Evolutionary conservation across 352 stramenopile species (phyloP), one percentile per base, ranked within the genome.

Genomic region (Globisporangium orthogonon): DNA sequence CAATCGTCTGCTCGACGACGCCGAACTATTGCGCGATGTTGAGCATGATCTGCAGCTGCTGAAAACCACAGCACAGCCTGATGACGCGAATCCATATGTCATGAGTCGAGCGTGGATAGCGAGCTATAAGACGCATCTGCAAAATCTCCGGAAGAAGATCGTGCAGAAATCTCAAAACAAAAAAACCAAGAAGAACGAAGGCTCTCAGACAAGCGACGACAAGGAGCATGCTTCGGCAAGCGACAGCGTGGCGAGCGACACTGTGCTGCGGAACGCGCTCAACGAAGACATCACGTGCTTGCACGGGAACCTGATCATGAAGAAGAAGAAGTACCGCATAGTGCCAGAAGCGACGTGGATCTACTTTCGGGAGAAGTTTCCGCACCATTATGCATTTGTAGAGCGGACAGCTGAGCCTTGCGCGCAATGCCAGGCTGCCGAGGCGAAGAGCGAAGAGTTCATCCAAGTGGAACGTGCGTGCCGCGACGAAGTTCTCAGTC

Each of bases 281-380:
- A 94, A 94, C 50, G 65, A 83, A 58, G 84, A 94, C 57, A 86
- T 94, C n/a, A 73, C 57, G 2, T 94, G 83, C 37, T 47, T 62
- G 0, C 83, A 94, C 49, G 81, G 78, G 15, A 80, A 89, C 18
- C 56, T 91, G 33, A 75, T 61, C 17, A 60, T 89, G 10, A 69
- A 89, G 55, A 89, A 87, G 61, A 83, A 83, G 52, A 77, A 77
- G 33, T 89, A 87, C 56, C 76, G 78, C 2, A 44, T 62, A 0
- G 69, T 94, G 29, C 58, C 77, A 4, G 43, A 71, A 0, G 61
- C 76, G 18, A 78, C 78, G 15, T 94, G 83, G 83, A 56, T 64
- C 2, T 75, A 89, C 53, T 89, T 91, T 61, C 71, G 63, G 18
- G 39, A 56, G 13, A 87, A 91, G 44, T 91, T 89, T 44, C 65